Evolutionary conservation across 345 rosid genomes (phyloP).

Genomic region (Citrus cavaleriei): DNA sequence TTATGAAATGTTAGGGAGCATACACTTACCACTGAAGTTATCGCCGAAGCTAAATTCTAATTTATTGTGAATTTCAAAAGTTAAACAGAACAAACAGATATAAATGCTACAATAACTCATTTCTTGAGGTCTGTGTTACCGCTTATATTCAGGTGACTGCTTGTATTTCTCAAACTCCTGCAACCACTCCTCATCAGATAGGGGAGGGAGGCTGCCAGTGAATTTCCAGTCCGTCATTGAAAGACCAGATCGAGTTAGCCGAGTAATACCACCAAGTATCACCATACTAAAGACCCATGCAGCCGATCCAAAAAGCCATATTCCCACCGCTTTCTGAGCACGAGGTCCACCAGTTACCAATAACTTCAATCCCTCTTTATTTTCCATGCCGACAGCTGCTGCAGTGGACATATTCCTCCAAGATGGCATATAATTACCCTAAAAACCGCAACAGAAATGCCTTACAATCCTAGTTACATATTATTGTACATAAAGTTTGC

Average conservation of each 20-base stretch:
- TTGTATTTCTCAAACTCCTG: conserved; percentile 82
- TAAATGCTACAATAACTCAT: not conserved
- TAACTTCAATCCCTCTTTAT: conserved; percentile 67
- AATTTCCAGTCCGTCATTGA: conserved; percentile 99
- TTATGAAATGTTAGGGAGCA: not conserved
- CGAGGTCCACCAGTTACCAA: conserved; percentile 74
- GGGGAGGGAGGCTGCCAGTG: conserved; percentile 76
- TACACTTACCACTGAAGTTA: not conserved
- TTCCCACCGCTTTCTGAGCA: conserved; percentile 85
- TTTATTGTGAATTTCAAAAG: not conserved
- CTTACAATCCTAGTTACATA: conserved; percentile 2
- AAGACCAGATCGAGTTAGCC: conserved; percentile 87
- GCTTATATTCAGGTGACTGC: conserved; percentile 84
- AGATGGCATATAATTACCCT: conserved; percentile 44
- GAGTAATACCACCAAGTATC: conserved; percentile 77
- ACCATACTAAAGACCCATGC: conserved; percentile 98
- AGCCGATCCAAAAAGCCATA: conserved; percentile 94
- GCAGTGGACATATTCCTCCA: conserved; percentile 51
- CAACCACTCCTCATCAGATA: conserved; percentile 74
- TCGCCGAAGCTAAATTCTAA: not conserved
- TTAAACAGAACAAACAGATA: not conserved
- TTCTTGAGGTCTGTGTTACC: conserved; percentile 27
- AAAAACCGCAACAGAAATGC: conserved; percentile 11
- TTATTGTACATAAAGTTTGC: not conserved
- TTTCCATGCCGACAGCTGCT: conserved; percentile 40